phyloP scores from a whole-genome alignment of 2,329 filamentous ascomycete species.

The Fusarium tanahbumbuense region DNA sequence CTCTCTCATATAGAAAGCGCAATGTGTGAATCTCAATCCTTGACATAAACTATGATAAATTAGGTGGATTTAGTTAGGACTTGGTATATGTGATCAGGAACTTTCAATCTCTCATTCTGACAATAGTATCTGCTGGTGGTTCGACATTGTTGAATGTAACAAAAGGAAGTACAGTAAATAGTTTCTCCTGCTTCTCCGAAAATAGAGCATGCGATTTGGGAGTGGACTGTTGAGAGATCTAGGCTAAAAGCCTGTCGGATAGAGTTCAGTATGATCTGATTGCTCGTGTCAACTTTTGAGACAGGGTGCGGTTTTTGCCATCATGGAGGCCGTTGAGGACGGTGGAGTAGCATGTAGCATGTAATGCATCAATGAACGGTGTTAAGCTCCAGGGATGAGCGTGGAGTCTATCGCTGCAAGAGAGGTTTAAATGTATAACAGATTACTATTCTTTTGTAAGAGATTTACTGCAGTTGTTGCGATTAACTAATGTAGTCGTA shows the following conservation, averaged over 20 bases:
- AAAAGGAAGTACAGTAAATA: not conserved
- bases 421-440: slow-evolving; percentile 6
- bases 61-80: slow-evolving; percentile 4
- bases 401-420: slow-evolving; percentile 19
- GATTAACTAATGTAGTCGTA: not conserved
- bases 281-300: slow-evolving; percentile 7
- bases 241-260: slow-evolving; percentile 1
- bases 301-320: slow-evolving; percentile 30
- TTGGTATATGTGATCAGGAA: slow-evolving; percentile 5
- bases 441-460: slow-evolving; percentile 10
- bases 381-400: slow-evolving; percentile 29
- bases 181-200: slow-evolving; percentile 8
- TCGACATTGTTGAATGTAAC: not conserved
- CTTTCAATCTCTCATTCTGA: not conserved
- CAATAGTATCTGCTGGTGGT: slow-evolving; percentile 4
- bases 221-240: not conserved
- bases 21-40: slow-evolving; percentile 6
- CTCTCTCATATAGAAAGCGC: not conserved
- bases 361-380: slow-evolving; percentile 22
- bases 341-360: slow-evolving; percentile 31
- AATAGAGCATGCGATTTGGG: slow-evolving; percentile 4
- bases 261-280: slow-evolving; percentile 32
- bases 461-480: slow-evolving; percentile 9
- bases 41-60: not conserved
- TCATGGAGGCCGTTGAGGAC: slow-evolving; percentile 12